phyloP scores from a whole-genome alignment of 495 filamentous ascomycete genomes.

The Xylaria palmicola region DNA sequence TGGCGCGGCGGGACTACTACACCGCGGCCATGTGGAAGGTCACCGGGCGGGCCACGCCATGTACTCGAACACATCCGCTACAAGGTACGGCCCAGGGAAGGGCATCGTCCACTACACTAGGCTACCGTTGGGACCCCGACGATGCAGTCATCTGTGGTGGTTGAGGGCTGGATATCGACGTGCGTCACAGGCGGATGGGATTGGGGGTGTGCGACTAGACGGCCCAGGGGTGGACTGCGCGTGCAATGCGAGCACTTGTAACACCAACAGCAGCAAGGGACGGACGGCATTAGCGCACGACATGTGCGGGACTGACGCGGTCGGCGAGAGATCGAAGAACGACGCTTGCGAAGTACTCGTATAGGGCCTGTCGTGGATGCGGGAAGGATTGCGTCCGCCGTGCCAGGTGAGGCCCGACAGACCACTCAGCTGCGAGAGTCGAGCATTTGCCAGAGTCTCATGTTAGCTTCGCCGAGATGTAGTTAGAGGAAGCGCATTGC shows the following conservation, averaged over 20 bases:
- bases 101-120: constrained; percentile 2
- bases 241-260: not conserved
- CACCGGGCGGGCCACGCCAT: not conserved
- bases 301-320: too few relatives aligned
- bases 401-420: not conserved
- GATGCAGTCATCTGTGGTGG: constrained; percentile 11
- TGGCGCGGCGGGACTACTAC: constrained; percentile 5
- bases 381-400: not conserved
- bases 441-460: not conserved
- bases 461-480: not conserved
- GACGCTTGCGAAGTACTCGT: not conserved
- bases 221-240: not conserved
- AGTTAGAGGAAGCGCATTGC: constrained; percentile 4
- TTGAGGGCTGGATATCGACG: constrained; percentile 9
- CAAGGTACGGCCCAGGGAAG: constrained; percentile 1
- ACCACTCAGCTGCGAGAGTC: not conserved
- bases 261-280: constrained; percentile 10
- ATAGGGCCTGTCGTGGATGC: not conserved
- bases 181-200: not conserved
- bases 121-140: constrained; percentile 3
- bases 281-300: not conserved
- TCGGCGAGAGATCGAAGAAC: too few relatives aligned
- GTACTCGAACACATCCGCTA: constrained; percentile 10
- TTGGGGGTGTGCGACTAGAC: constrained; percentile 14
- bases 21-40: constrained; percentile 3